These are phyloP conservation scores for Metschnikowia cubensis DNA, from an alignment of 805 yeast species.

Conservation along the genomic window DNA sequence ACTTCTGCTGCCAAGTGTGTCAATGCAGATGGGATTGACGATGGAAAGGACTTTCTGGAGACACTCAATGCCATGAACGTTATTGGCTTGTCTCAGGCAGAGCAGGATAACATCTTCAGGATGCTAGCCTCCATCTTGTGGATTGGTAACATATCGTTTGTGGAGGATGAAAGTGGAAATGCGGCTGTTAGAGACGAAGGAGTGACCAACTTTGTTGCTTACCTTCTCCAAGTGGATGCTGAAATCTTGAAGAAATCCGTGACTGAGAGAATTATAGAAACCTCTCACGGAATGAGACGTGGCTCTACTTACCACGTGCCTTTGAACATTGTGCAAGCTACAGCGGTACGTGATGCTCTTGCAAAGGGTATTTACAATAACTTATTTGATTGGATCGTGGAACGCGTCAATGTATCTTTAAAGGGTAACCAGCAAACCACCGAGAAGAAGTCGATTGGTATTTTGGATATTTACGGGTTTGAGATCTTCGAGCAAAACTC, in stretches of 20 bases:
- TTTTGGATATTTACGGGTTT: constrained; percentile 92
- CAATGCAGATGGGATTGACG: constrained; percentile 83
- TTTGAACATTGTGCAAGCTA: constrained; percentile 85
- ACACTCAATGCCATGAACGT: constrained; percentile 83
- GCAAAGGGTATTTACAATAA: constrained; percentile 93
- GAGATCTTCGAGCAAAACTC: constrained; percentile 94
- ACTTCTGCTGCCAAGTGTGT: constrained; percentile 86
- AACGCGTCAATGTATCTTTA: constrained; percentile 78
- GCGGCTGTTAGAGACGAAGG: constrained; percentile 78
- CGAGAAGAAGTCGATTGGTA: constrained; percentile 73
- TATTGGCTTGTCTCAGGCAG: constrained; percentile 76
- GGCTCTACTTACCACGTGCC: constrained; percentile 96
- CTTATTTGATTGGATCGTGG: constrained; percentile 94
- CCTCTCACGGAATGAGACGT: constrained; percentile 81
- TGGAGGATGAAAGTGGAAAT: constrained; percentile 83
- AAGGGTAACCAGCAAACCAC: constrained; percentile 35
- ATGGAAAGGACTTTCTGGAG: constrained; percentile 69
- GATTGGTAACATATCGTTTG: constrained; percentile 89
- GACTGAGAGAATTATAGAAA: constrained; percentile 80
- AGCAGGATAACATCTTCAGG: constrained; percentile 88
- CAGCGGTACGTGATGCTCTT: constrained; percentile 90
- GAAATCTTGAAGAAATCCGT: constrained; percentile 62
- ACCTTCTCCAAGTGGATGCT: constrained; percentile 76
- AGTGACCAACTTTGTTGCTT: constrained; percentile 94
- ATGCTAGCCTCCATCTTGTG: constrained; percentile 81